Evolutionary conservation across 2,329 filamentous ascomycete species (phyloP).

Genomic region (Verticillium dahliae): DNA sequence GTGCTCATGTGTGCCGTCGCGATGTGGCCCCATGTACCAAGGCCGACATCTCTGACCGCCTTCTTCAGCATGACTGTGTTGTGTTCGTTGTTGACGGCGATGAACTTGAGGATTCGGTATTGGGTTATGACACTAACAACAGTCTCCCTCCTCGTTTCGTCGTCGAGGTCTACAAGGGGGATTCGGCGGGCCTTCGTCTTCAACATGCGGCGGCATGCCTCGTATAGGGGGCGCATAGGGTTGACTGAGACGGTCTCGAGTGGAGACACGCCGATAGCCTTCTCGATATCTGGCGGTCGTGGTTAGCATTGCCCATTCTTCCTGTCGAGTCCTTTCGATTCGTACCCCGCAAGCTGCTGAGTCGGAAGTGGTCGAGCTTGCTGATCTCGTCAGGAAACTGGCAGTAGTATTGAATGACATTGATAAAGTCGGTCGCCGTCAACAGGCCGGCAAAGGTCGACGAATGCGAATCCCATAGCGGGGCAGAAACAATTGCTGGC

Average conservation of each 20-base stretch:
- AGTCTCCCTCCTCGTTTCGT: slow-evolving; percentile 86
- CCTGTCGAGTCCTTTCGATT: not conserved
- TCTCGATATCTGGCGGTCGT: slow-evolving; percentile 72
- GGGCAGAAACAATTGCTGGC: slow-evolving; percentile 90
- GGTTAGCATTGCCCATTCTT: not conserved
- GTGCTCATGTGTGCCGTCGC: slow-evolving; percentile 83
- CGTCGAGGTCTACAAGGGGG: slow-evolving; percentile 86
- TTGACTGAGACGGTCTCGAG: slow-evolving; percentile 96
- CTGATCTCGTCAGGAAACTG: slow-evolving; percentile 87
- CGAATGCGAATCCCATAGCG: slow-evolving; percentile 89
- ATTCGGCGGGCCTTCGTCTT: slow-evolving; percentile 89
- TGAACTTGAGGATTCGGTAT: slow-evolving; percentile 97
- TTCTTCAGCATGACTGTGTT: slow-evolving; percentile 87
- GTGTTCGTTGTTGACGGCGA: slow-evolving; percentile 82
- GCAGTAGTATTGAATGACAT: slow-evolving; percentile 98
- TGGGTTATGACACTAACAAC: slow-evolving; percentile 97
- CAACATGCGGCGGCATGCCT: slow-evolving; percentile 91
- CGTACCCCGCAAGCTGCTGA: slow-evolving; percentile 85
- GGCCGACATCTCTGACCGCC: slow-evolving; percentile 71
- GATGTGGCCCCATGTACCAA: slow-evolving; percentile 79
- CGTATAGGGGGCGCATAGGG: slow-evolving; percentile 83
- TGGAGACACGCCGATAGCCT: slow-evolving; percentile 80
- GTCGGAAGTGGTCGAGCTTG: slow-evolving; percentile 86
- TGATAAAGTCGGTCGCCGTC: slow-evolving; percentile 96
- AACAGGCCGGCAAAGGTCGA: slow-evolving; percentile 91